phyloP scores from a whole-genome alignment of 768 basidiomycete species.

The Udeniomyces megalosporus region DNA sequence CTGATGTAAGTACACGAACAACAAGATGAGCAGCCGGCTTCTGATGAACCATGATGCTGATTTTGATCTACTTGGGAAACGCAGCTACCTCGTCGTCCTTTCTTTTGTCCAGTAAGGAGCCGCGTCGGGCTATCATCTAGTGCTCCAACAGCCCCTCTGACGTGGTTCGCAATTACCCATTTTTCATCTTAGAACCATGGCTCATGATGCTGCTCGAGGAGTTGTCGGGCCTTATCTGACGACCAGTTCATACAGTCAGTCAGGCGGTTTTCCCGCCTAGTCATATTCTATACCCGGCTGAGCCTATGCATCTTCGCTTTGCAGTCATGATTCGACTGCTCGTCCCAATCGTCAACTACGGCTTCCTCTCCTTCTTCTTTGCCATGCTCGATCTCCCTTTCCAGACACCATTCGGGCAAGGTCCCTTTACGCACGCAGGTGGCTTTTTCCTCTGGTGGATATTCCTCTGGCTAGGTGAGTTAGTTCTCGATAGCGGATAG shows the following conservation, averaged over 20 bases:
- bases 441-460: constrained; percentile 33
- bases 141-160: too few species aligned
- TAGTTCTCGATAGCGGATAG: too few species aligned
- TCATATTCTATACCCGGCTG: too few species aligned
- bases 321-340: constrained; percentile 30
- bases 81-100: constrained; percentile 25
- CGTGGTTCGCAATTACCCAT: too few species aligned
- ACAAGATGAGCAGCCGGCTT: too few species aligned
- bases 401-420: constrained; percentile 7
- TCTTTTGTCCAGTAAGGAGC: neutral
- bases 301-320: too few species aligned
- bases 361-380: constrained; percentile 33
- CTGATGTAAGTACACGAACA: constrained; percentile 19
- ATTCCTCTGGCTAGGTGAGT: constrained; percentile 21
- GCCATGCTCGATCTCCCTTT: constrained; percentile 32
- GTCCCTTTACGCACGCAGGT: constrained; percentile 22
- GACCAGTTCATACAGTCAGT: constrained; percentile 28
- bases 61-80: too few species aligned
- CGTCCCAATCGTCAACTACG: constrained; percentile 21
- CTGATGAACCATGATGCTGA: too few species aligned
- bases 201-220: neutral
- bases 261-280: too few species aligned
- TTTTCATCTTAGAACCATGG: constrained; percentile 3
- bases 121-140: too few species aligned
- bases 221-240: constrained; percentile 28